Evolutionary conservation across 805 yeast species (phyloP).

Genomic region (Metschnikowia drakensbergensis): DNA sequence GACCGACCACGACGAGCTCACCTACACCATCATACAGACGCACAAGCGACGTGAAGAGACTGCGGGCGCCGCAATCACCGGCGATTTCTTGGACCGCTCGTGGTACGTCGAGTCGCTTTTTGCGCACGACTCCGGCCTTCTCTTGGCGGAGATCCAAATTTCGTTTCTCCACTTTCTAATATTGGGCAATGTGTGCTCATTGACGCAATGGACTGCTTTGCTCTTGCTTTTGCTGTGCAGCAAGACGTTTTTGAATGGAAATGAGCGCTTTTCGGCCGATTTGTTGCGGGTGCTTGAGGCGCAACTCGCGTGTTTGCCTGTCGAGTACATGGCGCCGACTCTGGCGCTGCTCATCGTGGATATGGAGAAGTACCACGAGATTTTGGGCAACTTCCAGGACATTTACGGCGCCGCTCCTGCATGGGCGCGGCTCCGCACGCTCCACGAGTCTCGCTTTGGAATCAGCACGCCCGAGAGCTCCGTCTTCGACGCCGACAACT

Average conservation of each 20-base stretch:
- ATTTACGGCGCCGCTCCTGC: constrained; percentile 6
- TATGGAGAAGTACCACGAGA: constrained; percentile 12
- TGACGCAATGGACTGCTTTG: constrained; percentile 60
- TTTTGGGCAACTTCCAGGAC: constrained; percentile 22
- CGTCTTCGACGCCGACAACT: constrained; percentile 14
- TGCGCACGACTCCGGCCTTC: constrained; percentile 23
- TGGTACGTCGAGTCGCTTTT: constrained; percentile 49
- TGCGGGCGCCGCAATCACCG: constrained; percentile 36
- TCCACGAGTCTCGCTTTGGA: constrained; percentile 8
- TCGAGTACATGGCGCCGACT: constrained; percentile 32
- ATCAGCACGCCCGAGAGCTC: neutral
- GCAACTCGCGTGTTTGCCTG: constrained; percentile 42
- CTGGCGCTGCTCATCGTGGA: constrained; percentile 20
- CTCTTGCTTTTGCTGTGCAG: constrained; percentile 40
- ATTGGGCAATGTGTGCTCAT: constrained; percentile 61
- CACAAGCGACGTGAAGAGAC: constrained; percentile 32
- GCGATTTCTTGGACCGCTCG: constrained; percentile 55
- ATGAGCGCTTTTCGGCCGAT: constrained; percentile 23
- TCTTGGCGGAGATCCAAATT: constrained; percentile 55
- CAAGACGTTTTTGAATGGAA: constrained; percentile 19
- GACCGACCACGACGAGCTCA: constrained; percentile 32
- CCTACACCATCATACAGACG: constrained; percentile 41
- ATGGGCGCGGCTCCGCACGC: constrained; percentile 18
- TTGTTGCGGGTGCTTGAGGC: constrained; percentile 29
- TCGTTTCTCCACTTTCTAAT: constrained; percentile 46